Evolutionary conservation across 225 moss, liverwort and hornwort species (phyloP).

Genomic region (Physcomitrium patens): DNA sequence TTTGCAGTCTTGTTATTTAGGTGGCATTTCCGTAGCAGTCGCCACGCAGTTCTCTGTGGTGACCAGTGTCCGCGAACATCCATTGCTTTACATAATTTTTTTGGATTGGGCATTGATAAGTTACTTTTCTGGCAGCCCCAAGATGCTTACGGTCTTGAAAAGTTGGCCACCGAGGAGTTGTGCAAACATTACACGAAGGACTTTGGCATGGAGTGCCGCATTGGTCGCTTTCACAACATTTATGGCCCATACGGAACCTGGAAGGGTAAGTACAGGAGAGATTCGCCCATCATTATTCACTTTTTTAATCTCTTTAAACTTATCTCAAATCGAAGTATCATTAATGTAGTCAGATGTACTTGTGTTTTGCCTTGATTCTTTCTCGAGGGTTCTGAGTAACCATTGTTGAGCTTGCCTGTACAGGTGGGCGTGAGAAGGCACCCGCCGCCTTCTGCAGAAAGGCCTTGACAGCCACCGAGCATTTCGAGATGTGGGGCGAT

Average conservation of each 20-base stretch:
- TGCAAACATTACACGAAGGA: slow-evolving; percentile 99
- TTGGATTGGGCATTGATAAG: background rate
- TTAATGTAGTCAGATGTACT: too few species aligned
- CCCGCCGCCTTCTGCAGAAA: slow-evolving; percentile 90
- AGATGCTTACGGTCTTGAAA: slow-evolving; percentile 92
- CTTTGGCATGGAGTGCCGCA: slow-evolving; percentile 84
- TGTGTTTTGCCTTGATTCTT: too few species aligned
- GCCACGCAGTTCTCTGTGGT: background rate
- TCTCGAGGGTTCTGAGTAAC: too few species aligned
- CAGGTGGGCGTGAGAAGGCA: slow-evolving; percentile 93
- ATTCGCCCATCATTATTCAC: too few species aligned
- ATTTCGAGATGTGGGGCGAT: slow-evolving; percentile 94
- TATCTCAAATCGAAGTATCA: too few species aligned
- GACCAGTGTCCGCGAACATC: too few species aligned
- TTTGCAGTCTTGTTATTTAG: background rate
- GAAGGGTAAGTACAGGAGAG: slow-evolving; percentile 58
- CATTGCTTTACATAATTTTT: background rate
- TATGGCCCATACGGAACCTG: slow-evolving; percentile 96
- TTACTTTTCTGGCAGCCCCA: slow-evolving; percentile 62
- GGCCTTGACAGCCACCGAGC: slow-evolving; percentile 69
- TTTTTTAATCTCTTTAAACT: too few species aligned
- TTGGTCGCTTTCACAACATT: slow-evolving; percentile 95
- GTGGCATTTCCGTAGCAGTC: too few species aligned
- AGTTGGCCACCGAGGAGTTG: slow-evolving; percentile 84
- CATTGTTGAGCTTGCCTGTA: too few species aligned